Evolutionary conservation across 345 rosid species (phyloP).

Genomic region (Melaleuca alternifolia): DNA sequence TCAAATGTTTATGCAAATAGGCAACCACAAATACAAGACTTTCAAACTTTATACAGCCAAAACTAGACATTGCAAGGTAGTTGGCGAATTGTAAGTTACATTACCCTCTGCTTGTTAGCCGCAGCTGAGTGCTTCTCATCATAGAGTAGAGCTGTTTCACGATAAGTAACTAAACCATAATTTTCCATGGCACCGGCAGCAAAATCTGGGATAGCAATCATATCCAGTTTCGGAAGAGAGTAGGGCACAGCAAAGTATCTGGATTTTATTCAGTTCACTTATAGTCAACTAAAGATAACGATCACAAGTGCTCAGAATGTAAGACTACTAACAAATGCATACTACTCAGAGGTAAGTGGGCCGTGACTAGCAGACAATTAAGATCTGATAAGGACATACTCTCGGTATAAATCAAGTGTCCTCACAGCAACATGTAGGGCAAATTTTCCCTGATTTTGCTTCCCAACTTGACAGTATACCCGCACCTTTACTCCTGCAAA

Average conservation of each 20-base stretch:
- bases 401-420: slow-evolving; percentile 75
- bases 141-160: slow-evolving; percentile 85
- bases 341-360: neutral
- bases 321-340: neutral
- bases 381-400: slow-evolving; percentile 32
- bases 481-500: slow-evolving; percentile 67
- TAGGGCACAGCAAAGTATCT: slow-evolving; percentile 91
- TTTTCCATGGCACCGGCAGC: slow-evolving; percentile 98
- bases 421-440: slow-evolving; percentile 83
- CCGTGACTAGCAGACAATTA: neutral
- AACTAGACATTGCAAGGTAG: neutral
- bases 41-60: neutral
- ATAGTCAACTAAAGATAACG: neutral
- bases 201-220: slow-evolving; percentile 97
- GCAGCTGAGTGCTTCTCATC: slow-evolving; percentile 97
- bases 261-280: neutral
- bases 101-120: slow-evolving; percentile 88
- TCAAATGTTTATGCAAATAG: neutral
- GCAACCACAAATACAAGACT: neutral
- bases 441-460: slow-evolving; percentile 77
- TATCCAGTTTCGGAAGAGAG: slow-evolving; percentile 86
- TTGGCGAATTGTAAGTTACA: neutral
- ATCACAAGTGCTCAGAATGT: neutral
- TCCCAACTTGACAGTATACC: slow-evolving; percentile 86
- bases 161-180: slow-evolving; percentile 91